Percentiles rank a stretch among this genome's conserved stretches.
Evolutionary conservation across 768 basidiomycete genomes (phyloP).

Genomic region (Gyrodon lividus): DNA sequence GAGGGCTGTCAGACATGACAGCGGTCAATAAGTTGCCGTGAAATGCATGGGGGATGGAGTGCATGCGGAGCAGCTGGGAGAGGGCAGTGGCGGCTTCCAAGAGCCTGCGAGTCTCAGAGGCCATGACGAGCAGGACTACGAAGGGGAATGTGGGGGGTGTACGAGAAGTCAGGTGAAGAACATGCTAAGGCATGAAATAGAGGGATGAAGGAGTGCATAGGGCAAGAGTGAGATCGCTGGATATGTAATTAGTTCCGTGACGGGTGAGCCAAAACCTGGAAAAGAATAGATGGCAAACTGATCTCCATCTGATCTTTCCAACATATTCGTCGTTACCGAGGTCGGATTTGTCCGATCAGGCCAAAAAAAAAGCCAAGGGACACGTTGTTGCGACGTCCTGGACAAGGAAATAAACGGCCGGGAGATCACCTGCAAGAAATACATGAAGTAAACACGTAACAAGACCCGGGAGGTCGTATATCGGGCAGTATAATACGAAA

Average conservation of each 20-base stretch:
- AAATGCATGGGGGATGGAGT: conserved; percentile 75
- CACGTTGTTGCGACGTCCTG: conserved; percentile 6
- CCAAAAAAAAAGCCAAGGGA: conserved; percentile 7
- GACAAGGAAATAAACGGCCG: conserved; percentile 1
- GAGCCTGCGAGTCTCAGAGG: conserved; percentile 67
- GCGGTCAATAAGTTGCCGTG: conserved; percentile 74
- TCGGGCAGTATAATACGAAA: conserved; percentile 1
- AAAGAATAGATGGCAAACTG: conserved; percentile 36
- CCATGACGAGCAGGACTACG: conserved; percentile 40
- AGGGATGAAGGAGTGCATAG: conserved; percentile 40
- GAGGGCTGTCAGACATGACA: conserved; percentile 60
- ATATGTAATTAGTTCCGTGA: conserved; percentile 53
- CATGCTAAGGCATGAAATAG: conserved; percentile 54
- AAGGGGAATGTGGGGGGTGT: conserved; percentile 28
- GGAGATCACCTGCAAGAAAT: conserved; percentile 11
- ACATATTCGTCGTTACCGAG: conserved; percentile 16
- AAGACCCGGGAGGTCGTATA: neutral
- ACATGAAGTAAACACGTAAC: conserved; percentile 7
- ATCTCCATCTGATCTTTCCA: conserved; percentile 30
- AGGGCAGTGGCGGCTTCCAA: conserved; percentile 77
- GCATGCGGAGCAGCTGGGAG: conserved; percentile 57
- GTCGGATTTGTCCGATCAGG: conserved; percentile 30
- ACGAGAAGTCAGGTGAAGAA: conserved; percentile 40
- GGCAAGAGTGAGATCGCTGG: conserved; percentile 39
- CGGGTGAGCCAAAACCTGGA: conserved; percentile 43